Percentiles rank a stretch among this genome's conserved stretches.
phyloP scores from a whole-genome alignment of 345 rosid species.

The Erodium maritimum region DNA sequence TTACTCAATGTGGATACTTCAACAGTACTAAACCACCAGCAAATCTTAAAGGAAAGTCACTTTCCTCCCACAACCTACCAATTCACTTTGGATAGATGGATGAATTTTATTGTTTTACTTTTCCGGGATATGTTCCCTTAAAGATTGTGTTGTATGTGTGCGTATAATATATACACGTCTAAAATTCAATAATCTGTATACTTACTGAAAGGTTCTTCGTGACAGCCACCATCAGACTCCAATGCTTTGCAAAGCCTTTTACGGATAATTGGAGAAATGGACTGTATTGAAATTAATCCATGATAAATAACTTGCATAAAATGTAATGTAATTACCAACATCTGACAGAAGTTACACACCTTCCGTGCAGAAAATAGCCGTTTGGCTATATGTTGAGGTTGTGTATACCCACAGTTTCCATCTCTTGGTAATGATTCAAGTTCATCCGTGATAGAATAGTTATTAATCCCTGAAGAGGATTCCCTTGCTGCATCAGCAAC shows the following conservation, averaged over 20 bases:
- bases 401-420: conserved; percentile 12
- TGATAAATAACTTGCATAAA: conserved; percentile 1
- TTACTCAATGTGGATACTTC: too few relatives aligned
- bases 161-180: neutral
- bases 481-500: conserved; percentile 16
- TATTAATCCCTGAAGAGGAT: conserved; percentile 7
- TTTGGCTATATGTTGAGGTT: conserved; percentile 32
- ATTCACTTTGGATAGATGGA: too few relatives aligned
- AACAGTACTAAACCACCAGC: too few relatives aligned
- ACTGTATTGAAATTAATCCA: conserved; percentile 31
- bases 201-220: conserved; percentile 43
- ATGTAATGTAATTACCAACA: neutral
- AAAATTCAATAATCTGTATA: conserved; percentile 1
- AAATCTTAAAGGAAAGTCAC: too few relatives aligned
- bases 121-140: too few relatives aligned
- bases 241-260: conserved; percentile 52
- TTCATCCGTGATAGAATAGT: conserved; percentile 12
- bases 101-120: too few relatives aligned
- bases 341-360: conserved; percentile 25
- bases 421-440: conserved; percentile 9
- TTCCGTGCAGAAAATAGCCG: conserved; percentile 54
- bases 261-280: conserved; percentile 69
- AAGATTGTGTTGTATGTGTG: too few relatives aligned
- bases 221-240: conserved; percentile 31
- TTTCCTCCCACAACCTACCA: too few relatives aligned